Conservation (phyloP, 176 grass and related monocot genomes). For the Panicum miliaceum region DNA sequence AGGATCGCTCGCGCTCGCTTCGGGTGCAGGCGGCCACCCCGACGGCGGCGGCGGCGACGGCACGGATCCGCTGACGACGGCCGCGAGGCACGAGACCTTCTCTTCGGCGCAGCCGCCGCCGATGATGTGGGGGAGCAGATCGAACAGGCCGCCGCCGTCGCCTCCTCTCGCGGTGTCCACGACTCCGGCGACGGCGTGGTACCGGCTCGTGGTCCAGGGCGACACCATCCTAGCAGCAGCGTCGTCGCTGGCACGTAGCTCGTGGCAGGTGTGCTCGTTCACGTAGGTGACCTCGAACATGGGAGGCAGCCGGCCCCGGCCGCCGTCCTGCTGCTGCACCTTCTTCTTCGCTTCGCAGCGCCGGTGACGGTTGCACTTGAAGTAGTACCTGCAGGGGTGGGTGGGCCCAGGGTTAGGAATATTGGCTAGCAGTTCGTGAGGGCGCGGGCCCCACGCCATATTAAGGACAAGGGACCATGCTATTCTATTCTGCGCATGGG, state of each 20-base stretch:
- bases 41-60: not conserved
- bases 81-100: conserved; percentile 30
- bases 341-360: conserved; percentile 54
- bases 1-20: not conserved
- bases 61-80: conserved; percentile 31
- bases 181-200: not conserved
- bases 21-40: not conserved
- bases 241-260: not conserved
- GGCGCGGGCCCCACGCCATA: not conserved
- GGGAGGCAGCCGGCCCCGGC: not conserved
- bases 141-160: not conserved
- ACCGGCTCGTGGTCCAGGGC: not conserved
- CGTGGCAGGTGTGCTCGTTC: conserved; percentile 54
- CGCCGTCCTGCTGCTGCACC: conserved; percentile 45
- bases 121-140: not conserved
- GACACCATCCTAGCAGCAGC: not conserved
- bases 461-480: not conserved
- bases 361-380: conserved; percentile 34
- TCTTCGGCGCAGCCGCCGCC: not conserved
- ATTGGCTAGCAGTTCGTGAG: not conserved
- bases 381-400: conserved; percentile 44
- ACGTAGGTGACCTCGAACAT: conserved; percentile 43
- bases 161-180: not conserved
- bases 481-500: not conserved
- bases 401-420: not conserved